Evolutionary conservation across 345 rosid species (phyloP).

Genomic region (Euphorbia peplus): DNA sequence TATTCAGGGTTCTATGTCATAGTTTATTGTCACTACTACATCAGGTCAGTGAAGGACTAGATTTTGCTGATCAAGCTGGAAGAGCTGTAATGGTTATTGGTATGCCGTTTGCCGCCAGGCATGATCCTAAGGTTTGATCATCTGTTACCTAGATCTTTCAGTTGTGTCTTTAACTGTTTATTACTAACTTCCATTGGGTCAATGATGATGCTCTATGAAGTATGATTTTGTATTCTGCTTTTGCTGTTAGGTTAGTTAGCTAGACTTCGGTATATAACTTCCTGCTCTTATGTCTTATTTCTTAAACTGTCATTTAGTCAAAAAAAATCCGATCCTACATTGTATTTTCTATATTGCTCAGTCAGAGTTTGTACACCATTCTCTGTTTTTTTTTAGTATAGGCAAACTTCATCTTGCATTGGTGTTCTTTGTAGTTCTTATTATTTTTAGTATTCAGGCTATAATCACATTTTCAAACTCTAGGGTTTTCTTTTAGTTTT

Average conservation of each 20-base stretch:
- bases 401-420: neutral
- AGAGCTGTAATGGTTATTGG: conserved; percentile 94
- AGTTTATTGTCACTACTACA: conserved; percentile 24
- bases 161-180: neutral
- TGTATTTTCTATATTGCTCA: neutral
- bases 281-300: neutral
- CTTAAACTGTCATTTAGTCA: neutral
- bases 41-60: conserved; percentile 99
- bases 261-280: neutral
- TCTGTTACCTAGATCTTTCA: neutral
- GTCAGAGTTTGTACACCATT: neutral
- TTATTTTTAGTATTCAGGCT: neutral
- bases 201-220: neutral
- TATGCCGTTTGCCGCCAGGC: conserved; percentile 75
- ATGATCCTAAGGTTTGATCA: conserved; percentile 79
- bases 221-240: neutral
- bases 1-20: conserved; percentile 10
- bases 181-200: neutral
- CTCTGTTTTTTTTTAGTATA: no score
- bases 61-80: conserved; percentile 96
- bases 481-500: neutral
- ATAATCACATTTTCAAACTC: neutral
- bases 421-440: neutral
- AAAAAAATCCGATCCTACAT: neutral
- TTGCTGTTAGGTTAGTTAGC: conserved; percentile 3